Evolutionary conservation across 768 basidiomycete genomes (phyloP).

Genomic region (Tephrocybe sp.): DNA sequence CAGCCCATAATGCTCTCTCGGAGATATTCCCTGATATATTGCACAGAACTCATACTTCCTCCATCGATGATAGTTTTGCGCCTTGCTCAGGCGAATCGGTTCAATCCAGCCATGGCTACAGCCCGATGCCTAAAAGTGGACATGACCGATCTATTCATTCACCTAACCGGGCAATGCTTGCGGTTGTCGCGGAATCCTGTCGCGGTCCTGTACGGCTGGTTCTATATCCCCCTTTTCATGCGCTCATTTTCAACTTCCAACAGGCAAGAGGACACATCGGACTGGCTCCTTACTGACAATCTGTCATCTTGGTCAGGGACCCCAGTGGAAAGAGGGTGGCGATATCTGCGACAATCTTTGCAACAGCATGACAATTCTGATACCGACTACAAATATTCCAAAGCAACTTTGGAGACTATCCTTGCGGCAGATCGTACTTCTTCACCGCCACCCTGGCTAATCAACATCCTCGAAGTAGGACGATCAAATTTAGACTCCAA

Average conservation of each 20-base stretch:
- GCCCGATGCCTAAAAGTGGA: conserved; percentile 78
- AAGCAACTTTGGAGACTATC: conserved; percentile 74
- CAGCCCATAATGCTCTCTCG: conserved; percentile 23
- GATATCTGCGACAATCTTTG: conserved; percentile 79
- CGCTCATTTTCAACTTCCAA: conserved; percentile 15
- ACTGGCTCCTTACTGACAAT: conserved; percentile 83
- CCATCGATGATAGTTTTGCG: conserved; percentile 69
- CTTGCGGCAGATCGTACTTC: conserved; percentile 59
- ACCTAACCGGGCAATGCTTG: conserved; percentile 75
- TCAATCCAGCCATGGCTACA: conserved; percentile 74
- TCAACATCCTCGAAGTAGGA: conserved; percentile 67
- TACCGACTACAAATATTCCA: conserved; percentile 74
- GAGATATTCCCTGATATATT: neutral
- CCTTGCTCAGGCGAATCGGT: conserved; percentile 74
- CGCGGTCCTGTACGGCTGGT: conserved; percentile 48
- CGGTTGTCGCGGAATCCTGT: conserved; percentile 66
- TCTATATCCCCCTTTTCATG: conserved; percentile 6
- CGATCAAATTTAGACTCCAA: neutral
- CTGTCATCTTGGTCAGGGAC: conserved; percentile 83
- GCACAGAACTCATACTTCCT: conserved; percentile 51
- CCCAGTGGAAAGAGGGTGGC: conserved; percentile 78
- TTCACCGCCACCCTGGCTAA: conserved; percentile 80
- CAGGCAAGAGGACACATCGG: conserved; percentile 68
- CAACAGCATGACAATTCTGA: conserved; percentile 71
- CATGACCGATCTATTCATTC: conserved; percentile 82